phyloP scores from a whole-genome alignment of 2,329 filamentous ascomycete genomes.

The Colletotrichum tanaceti region DNA sequence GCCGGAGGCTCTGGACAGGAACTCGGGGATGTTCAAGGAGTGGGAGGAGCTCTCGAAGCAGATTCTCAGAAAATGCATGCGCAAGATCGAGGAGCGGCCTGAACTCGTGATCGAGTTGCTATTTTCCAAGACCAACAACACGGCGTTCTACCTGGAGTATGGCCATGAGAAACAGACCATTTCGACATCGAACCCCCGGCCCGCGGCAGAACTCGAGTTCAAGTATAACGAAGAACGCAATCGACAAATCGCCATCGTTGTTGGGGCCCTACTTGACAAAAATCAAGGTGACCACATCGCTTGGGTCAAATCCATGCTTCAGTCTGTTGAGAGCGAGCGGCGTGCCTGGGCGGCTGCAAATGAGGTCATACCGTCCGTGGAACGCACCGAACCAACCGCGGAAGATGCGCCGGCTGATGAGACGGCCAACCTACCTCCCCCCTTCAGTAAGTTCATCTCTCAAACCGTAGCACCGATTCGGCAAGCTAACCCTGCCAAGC shows the following conservation, averaged over 20 bases:
- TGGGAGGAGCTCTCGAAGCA: slow-evolving; percentile 93
- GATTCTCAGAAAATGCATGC: slow-evolving; percentile 82
- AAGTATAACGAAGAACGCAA: slow-evolving; percentile 75
- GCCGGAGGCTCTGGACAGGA: slow-evolving; percentile 77
- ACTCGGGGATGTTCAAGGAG: slow-evolving; percentile 78
- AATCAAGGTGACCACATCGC: slow-evolving; percentile 79
- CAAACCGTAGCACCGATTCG: slow-evolving; percentile 1
- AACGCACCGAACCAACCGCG: slow-evolving; percentile 32
- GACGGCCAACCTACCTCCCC: slow-evolving; percentile 49
- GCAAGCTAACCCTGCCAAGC: slow-evolving; percentile 55
- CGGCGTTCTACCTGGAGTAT: slow-evolving; percentile 88
- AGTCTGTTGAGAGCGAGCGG: slow-evolving; percentile 76
- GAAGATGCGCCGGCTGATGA: slow-evolving; percentile 48
- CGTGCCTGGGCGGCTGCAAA: slow-evolving; percentile 81
- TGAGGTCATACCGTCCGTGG: slow-evolving; percentile 64
- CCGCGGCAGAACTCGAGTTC: slow-evolving; percentile 86
- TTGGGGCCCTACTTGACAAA: slow-evolving; percentile 83
- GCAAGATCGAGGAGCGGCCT: slow-evolving; percentile 86
- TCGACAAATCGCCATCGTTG: slow-evolving; percentile 81
- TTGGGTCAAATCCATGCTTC: slow-evolving; percentile 82
- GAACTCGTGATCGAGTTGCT: slow-evolving; percentile 91
- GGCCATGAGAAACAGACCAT: slow-evolving; percentile 85
- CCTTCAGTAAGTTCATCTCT: slow-evolving; percentile 61
- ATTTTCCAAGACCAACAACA: slow-evolving; percentile 90
- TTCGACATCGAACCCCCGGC: slow-evolving; percentile 68